Evolutionary conservation across 1,139 yeast genomes (phyloP).

Genomic region (Geotrichum macrosporum): DNA sequence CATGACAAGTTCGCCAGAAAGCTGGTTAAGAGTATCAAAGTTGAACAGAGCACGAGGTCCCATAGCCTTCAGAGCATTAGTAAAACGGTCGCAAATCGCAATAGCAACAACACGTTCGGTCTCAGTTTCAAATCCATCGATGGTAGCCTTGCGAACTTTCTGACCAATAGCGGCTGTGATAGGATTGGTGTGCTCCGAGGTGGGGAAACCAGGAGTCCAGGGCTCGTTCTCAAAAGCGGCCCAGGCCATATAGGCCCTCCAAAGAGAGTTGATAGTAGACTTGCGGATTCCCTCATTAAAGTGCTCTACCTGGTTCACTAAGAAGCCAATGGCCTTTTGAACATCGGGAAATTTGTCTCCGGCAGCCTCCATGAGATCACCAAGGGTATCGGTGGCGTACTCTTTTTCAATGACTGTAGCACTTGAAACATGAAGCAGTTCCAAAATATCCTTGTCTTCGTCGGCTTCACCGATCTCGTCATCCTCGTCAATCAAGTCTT

Average conservation of each 20-base stretch:
- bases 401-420: slow-evolving; percentile 97
- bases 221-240: slow-evolving; percentile 45
- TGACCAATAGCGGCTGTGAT: slow-evolving; percentile 55
- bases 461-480: slow-evolving; percentile 31
- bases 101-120: slow-evolving; percentile 77
- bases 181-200: slow-evolving; percentile 33
- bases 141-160: slow-evolving; percentile 61
- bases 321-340: slow-evolving; percentile 61
- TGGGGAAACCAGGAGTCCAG: slow-evolving; percentile 72
- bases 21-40: slow-evolving; percentile 56
- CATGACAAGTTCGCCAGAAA: slow-evolving; percentile 66
- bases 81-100: slow-evolving; percentile 67
- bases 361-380: slow-evolving; percentile 84
- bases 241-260: slow-evolving; percentile 77
- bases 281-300: slow-evolving; percentile 86
- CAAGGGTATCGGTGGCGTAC: slow-evolving; percentile 89
- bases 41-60: slow-evolving; percentile 68
- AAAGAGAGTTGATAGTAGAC: slow-evolving; percentile 74
- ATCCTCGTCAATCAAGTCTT: slow-evolving; percentile 36
- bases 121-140: slow-evolving; percentile 66
- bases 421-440: slow-evolving; percentile 79
- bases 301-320: slow-evolving; percentile 72
- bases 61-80: slow-evolving; percentile 63
- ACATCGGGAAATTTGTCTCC: slow-evolving; percentile 77
- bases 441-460: slow-evolving; percentile 51